Evolutionary conservation across 805 yeast species (phyloP).

Genomic region (Zygosaccharomyces rouxii): DNA sequence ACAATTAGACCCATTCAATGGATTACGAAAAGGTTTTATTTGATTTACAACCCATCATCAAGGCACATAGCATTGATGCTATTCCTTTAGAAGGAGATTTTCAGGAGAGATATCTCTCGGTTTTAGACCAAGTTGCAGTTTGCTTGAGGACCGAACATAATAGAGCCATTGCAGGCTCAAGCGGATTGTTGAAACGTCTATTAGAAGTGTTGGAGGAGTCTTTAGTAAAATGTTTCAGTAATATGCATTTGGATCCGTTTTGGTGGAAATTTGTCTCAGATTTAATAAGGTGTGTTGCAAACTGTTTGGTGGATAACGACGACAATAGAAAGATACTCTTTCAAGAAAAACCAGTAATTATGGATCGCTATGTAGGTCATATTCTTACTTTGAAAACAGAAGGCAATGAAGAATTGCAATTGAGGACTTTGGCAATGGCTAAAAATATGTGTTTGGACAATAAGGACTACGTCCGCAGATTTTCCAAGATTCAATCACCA

Average conservation of each 20-base stretch:
- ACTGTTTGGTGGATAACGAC: constrained; percentile 32
- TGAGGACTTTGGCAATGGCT: constrained; percentile 27
- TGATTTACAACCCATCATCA: constrained; percentile 31
- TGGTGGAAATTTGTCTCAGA: constrained; percentile 27
- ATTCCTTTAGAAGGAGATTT: constrained; percentile 21
- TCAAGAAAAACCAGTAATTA: constrained; percentile 6
- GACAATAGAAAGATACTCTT: constrained; percentile 22
- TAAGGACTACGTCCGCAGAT: constrained; percentile 15
- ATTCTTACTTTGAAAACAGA: constrained; percentile 15
- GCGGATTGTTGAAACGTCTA: constrained; percentile 26
- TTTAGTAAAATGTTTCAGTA: constrained; percentile 16
- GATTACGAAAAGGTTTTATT: constrained; percentile 33
- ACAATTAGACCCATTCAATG: constrained; percentile 17
- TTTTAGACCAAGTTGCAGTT: constrained; percentile 32
- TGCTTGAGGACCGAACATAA: constrained; percentile 29
- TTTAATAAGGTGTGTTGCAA: constrained; percentile 33
- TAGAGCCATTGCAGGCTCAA: constrained; percentile 29
- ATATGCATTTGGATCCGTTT: constrained; percentile 4
- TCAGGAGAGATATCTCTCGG: constrained; percentile 20
- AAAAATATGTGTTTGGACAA: constrained; percentile 30
- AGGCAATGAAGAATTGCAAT: constrained; percentile 18
- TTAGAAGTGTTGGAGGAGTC: constrained; percentile 15
- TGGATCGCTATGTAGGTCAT: constrained; percentile 19
- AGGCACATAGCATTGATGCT: constrained; percentile 15
- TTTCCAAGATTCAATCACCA: constrained; percentile 18